A percentile compares a stretch with the other conserved stretches of the same genome.
Conservation (phyloP, 2,329 filamentous ascomycete genomes). For the Neurospora crassa region DNA sequence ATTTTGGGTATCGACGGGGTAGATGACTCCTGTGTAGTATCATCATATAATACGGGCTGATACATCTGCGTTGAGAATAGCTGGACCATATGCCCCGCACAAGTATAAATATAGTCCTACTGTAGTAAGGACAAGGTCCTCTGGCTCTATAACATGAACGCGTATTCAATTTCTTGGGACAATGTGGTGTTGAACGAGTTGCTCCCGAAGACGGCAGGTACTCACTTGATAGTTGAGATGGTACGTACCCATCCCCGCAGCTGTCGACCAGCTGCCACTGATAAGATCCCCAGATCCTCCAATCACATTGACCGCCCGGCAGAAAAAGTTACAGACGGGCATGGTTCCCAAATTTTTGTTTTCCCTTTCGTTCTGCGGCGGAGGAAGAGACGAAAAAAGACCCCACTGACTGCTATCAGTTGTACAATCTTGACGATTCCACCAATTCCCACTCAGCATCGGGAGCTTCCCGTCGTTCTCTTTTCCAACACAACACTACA, state of each 20-base stretch:
- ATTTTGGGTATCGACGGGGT: neutral
- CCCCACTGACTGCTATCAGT: neutral
- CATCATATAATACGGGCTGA: neutral
- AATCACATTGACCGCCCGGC: constrained; percentile 16
- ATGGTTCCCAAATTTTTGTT: constrained; percentile 13
- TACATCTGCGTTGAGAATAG: neutral
- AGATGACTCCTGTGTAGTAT: neutral
- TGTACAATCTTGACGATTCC: constrained; percentile 1
- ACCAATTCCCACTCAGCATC: neutral
- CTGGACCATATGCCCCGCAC: neutral
- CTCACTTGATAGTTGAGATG: neutral
- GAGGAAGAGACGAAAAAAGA: neutral
- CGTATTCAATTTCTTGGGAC: neutral
- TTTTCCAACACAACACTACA: neutral
- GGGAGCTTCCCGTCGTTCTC: neutral
- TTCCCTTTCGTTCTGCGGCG: neutral
- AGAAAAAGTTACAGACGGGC: constrained; percentile 17
- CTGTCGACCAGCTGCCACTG: neutral
- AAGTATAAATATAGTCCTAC: neutral
- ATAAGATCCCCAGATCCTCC: neutral
- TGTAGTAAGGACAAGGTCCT: neutral
- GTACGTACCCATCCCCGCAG: neutral
- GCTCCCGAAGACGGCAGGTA: neutral
- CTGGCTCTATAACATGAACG: neutral
- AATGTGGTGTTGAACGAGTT: neutral